phyloP scores from a whole-genome alignment of 441 rosid species.

The Brassica hybrid region DNA sequence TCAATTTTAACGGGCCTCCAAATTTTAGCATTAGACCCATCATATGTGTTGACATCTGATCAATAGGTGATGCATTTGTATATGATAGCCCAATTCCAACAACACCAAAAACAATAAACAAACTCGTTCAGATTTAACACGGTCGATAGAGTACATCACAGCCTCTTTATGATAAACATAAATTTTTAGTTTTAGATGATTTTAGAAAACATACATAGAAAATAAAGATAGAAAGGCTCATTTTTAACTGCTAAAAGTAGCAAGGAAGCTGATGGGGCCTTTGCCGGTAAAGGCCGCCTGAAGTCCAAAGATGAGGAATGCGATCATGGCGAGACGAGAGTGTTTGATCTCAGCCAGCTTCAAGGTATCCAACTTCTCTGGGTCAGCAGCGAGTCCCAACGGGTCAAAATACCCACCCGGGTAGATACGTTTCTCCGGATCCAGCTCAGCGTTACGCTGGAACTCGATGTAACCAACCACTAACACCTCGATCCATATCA shows the following conservation, averaged over 20 bases:
- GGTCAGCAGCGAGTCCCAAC: slow-evolving; percentile 76
- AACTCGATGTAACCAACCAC: slow-evolving; percentile 84
- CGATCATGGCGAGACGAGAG: slow-evolving; percentile 82
- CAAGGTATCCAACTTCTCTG: slow-evolving; percentile 62
- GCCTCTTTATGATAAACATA: slow-evolving; percentile 16
- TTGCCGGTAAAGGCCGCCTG: slow-evolving; percentile 79
- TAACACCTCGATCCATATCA: slow-evolving; percentile 82
- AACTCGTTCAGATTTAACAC: slow-evolving; percentile 6
- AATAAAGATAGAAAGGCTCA: slow-evolving; percentile 13
- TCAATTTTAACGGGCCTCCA: slow-evolving; percentile 11
- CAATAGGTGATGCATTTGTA: slow-evolving; percentile 1
- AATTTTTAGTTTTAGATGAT: slow-evolving; percentile 2
- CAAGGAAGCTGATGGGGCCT: slow-evolving; percentile 79
- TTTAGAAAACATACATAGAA: neutral
- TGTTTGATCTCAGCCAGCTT: slow-evolving; percentile 85
- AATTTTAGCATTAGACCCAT: neutral
- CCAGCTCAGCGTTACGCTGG: slow-evolving; percentile 82
- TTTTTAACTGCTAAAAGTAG: slow-evolving; percentile 58
- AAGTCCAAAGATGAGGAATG: slow-evolving; percentile 77
- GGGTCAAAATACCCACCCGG: slow-evolving; percentile 93
- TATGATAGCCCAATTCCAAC: neutral
- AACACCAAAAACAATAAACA: slow-evolving; percentile 8
- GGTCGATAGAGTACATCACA: slow-evolving; percentile 25
- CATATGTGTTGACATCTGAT: neutral
- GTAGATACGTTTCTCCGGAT: slow-evolving; percentile 74